These are phyloP conservation scores for Byssochlamys sp. DNA, from an alignment of 2,329 filamentous ascomycete genomes.

Conservation along the genomic window DNA sequence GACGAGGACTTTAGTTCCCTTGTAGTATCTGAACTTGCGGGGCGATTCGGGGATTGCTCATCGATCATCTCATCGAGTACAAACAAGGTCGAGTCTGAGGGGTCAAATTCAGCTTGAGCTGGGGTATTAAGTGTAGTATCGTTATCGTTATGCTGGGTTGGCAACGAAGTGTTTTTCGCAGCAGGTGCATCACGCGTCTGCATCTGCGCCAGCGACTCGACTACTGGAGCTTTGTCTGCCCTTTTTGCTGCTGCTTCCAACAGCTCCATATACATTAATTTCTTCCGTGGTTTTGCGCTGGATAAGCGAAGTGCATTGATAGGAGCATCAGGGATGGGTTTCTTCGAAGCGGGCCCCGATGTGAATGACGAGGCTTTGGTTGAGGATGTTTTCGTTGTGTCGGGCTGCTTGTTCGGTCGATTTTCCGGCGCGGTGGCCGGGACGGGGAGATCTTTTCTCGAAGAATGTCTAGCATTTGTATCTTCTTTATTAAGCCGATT, in stretches of 20 bases:
- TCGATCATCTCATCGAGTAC: constrained; percentile 17
- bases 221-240: constrained; percentile 2
- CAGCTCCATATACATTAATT: constrained; percentile 34
- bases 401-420: not conserved
- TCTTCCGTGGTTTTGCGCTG: constrained; percentile 30
- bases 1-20: not conserved
- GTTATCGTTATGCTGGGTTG: not conserved
- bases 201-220: constrained; percentile 1
- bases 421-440: not conserved
- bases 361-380: constrained; percentile 1
- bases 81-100: constrained; percentile 20
- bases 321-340: constrained; percentile 1
- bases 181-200: not conserved
- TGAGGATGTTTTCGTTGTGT: not conserved
- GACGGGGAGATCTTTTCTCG: not conserved
- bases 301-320: constrained; percentile 23
- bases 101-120: constrained; percentile 16
- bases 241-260: constrained; percentile 10
- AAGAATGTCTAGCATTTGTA: not conserved
- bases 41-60: not conserved
- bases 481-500: not conserved
- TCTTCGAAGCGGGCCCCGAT: constrained; percentile 2
- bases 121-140: not conserved
- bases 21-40: not conserved
- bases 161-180: not conserved